phyloP scores from a whole-genome alignment of 1,139 yeast genomes.

The Saccharomyces pastorianus region DNA sequence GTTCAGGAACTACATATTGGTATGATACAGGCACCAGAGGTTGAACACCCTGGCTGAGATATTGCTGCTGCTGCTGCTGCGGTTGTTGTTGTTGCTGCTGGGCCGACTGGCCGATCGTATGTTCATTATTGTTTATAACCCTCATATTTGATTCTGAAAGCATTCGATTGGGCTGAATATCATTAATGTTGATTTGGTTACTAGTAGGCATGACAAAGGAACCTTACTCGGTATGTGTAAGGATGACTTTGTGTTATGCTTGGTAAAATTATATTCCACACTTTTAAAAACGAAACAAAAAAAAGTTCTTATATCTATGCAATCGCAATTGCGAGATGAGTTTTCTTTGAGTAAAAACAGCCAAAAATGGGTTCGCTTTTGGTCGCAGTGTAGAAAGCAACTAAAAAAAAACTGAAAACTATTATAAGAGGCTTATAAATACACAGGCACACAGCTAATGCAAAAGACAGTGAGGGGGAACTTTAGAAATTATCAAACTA shows the following conservation, averaged over 20 bases:
- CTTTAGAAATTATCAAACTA: background rate
- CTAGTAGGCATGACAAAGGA: background rate
- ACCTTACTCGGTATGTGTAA: background rate
- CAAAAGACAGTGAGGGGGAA: background rate
- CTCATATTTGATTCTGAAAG: background rate
- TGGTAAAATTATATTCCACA: background rate
- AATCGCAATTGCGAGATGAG: background rate
- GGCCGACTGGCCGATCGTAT: conserved; percentile 1
- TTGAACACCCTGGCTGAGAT: conserved; percentile 7
- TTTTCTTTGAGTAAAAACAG: background rate
- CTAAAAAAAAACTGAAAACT: background rate
- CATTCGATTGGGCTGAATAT: background rate
- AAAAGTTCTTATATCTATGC: background rate
- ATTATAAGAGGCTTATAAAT: background rate
- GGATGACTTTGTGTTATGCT: background rate
- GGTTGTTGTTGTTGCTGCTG: conserved; percentile 8
- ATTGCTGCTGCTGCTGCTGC: background rate
- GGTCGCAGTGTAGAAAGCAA: background rate
- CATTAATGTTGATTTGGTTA: background rate
- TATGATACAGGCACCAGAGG: background rate
- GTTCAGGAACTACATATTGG: conserved; percentile 3
- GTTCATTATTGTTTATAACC: background rate
- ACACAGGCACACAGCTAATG: background rate
- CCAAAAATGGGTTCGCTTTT: background rate
- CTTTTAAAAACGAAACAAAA: background rate